Percentiles rank a stretch among this genome's conserved stretches.
phyloP scores from a whole-genome alignment of 257 asterid species.

The Cynanchum wilfordii region DNA sequence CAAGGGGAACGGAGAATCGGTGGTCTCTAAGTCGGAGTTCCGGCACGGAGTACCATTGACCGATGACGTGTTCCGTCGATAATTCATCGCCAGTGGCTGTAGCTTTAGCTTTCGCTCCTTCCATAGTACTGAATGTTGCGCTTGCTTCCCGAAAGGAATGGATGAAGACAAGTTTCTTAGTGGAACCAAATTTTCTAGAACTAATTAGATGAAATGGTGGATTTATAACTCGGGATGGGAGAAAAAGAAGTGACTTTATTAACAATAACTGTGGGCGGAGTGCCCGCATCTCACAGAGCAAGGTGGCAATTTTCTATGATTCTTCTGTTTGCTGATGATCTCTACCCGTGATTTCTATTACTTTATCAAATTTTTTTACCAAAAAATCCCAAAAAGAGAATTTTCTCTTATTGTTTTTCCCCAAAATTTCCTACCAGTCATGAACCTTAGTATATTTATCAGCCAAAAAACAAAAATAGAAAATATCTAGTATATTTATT shows the following conservation, averaged over 20 bases:
- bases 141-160: constrained; percentile 26
- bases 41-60: constrained; percentile 80
- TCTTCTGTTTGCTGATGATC: not conserved
- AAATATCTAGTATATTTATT: no score
- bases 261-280: constrained; percentile 26
- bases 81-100: constrained; percentile 12
- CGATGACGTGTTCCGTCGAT: constrained; percentile 35
- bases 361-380: not conserved
- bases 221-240: constrained; percentile 19
- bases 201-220: not conserved
- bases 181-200: not conserved
- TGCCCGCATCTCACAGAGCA: constrained; percentile 10
- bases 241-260: constrained; percentile 40
- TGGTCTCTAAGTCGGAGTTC: constrained; percentile 89
- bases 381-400: not conserved
- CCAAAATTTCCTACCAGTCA: not conserved
- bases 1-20: constrained; percentile 76
- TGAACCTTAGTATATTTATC: no score
- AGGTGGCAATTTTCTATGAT: not conserved
- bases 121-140: constrained; percentile 30
- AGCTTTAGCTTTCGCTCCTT: constrained; percentile 15
- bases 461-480: no score
- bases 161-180: constrained; percentile 8
- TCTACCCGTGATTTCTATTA: not conserved
- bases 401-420: not conserved